Evolutionary conservation across 495 filamentous ascomycete species (phyloP).

Genomic region (Thermothielavioides terrestris): DNA sequence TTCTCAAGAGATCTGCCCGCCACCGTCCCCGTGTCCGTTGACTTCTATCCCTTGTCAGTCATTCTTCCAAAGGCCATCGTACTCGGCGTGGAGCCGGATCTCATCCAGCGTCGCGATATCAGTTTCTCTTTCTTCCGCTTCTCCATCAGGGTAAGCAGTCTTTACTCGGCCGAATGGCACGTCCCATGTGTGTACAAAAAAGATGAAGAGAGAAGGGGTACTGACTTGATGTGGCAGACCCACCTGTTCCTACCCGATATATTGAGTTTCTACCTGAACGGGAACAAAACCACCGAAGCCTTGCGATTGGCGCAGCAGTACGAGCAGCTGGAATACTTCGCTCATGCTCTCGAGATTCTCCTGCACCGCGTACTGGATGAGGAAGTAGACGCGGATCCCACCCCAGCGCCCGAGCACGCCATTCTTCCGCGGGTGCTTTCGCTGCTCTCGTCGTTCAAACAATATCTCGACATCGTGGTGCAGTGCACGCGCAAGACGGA

Average conservation of each 20-base stretch:
- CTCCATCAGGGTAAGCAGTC: conserved; percentile 58
- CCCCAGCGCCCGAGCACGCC: conserved; percentile 58
- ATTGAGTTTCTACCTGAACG: conserved; percentile 63
- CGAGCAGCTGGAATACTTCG: conserved; percentile 77
- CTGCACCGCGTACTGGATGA: conserved; percentile 91
- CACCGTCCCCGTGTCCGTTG: conserved; percentile 57
- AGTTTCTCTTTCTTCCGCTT: conserved; percentile 81
- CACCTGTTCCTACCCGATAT: conserved; percentile 87
- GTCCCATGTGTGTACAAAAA: too few species aligned
- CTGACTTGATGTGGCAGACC: conserved; percentile 42
- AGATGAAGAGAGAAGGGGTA: not conserved
- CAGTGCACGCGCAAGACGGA: conserved; percentile 98
- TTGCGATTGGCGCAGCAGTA: conserved; percentile 73
- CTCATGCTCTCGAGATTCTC: conserved; percentile 85
- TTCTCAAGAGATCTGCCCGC: conserved; percentile 50
- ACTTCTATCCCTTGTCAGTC: conserved; percentile 92
- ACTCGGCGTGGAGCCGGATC: conserved; percentile 82
- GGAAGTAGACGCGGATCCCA: conserved; percentile 64
- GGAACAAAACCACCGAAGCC: conserved; percentile 64
- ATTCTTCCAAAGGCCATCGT: conserved; percentile 78
- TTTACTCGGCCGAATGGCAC: too few species aligned
- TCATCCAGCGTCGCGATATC: conserved; percentile 82
- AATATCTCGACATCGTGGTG: conserved; percentile 91
- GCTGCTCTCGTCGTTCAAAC: conserved; percentile 79
- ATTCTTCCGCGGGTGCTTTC: conserved; percentile 79